These are phyloP conservation scores for Cynara cardunculus DNA, from an alignment of 129 eudicot genomes.

Conservation along the genomic window DNA sequence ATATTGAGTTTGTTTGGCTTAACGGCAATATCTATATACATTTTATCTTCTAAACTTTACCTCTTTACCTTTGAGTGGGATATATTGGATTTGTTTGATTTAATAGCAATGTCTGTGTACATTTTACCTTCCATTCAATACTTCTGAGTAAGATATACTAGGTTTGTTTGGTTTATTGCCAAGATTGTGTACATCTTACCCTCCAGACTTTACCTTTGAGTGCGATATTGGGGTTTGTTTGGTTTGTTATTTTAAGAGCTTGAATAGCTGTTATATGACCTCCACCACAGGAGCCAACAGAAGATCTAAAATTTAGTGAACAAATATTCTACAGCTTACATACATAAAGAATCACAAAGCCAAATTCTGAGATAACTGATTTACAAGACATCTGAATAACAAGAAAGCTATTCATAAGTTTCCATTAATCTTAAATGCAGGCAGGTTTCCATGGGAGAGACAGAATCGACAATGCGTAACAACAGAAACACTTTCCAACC, in stretches of 20 bases:
- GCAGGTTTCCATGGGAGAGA: constrained; percentile 18
- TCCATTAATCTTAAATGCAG: constrained; percentile 18
- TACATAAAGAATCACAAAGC: constrained; percentile 7
- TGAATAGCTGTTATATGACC: background rate
- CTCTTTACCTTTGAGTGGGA: background rate
- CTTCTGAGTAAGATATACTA: too few relatives aligned
- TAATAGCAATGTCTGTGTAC: too few relatives aligned
- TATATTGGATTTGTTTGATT: background rate
- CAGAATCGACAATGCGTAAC: constrained; percentile 16
- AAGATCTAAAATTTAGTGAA: constrained; percentile 1
- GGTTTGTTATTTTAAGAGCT: background rate
- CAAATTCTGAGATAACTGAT: constrained; percentile 11
- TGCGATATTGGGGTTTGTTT: background rate
- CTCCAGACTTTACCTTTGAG: background rate
- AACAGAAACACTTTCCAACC: constrained; percentile 15
- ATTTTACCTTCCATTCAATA: background rate
- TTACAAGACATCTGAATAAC: constrained; percentile 28
- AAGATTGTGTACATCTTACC: background rate
- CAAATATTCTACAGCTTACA: background rate
- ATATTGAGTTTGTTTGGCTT: too few relatives aligned
- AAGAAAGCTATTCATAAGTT: constrained; percentile 13
- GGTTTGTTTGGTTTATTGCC: background rate
- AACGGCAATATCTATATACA: background rate
- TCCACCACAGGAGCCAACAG: background rate
- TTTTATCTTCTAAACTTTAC: too few relatives aligned